Evolutionary conservation across 164 flowering plant genomes (phyloP).

Genomic region (Vitis amurensis): DNA sequence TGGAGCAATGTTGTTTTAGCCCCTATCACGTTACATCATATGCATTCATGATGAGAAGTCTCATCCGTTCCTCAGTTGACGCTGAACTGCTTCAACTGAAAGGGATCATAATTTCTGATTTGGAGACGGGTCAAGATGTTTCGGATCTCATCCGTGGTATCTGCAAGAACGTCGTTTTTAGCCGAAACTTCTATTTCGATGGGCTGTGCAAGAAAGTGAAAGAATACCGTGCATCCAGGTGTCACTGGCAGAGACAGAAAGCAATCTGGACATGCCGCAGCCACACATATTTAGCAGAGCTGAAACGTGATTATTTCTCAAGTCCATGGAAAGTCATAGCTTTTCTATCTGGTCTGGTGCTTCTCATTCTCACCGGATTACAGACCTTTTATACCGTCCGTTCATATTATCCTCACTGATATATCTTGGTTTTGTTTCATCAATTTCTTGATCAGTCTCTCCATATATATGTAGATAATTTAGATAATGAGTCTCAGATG

Average conservation of each 20-base stretch:
- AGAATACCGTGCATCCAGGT: neutral
- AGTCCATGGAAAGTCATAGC: neutral
- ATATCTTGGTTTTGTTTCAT: too few relatives aligned
- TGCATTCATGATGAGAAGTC: too few relatives aligned
- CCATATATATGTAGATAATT: too few relatives aligned
- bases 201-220: slow-evolving; percentile 20
- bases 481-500: too few relatives aligned
- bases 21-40: too few relatives aligned
- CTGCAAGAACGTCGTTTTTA: slow-evolving; percentile 8
- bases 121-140: slow-evolving; percentile 3
- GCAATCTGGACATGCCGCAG: neutral
- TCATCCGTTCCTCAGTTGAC: slow-evolving; percentile 19
- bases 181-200: slow-evolving; percentile 16
- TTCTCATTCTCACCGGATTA: neutral
- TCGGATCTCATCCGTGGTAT: slow-evolving; percentile 10
- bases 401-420: neutral
- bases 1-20: slow-evolving; percentile 17
- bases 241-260: neutral
- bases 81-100: slow-evolving; percentile 6
- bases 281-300: neutral
- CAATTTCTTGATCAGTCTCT: too few relatives aligned
- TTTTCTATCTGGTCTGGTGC: neutral
- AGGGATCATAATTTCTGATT: slow-evolving; percentile 4
- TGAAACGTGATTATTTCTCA: neutral
- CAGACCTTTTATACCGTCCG: neutral